A percentile compares a stretch with the other conserved stretches of the same genome.
Conservation (phyloP, 768 basidiomycete species). For the Hypholoma fasciculare region DNA sequence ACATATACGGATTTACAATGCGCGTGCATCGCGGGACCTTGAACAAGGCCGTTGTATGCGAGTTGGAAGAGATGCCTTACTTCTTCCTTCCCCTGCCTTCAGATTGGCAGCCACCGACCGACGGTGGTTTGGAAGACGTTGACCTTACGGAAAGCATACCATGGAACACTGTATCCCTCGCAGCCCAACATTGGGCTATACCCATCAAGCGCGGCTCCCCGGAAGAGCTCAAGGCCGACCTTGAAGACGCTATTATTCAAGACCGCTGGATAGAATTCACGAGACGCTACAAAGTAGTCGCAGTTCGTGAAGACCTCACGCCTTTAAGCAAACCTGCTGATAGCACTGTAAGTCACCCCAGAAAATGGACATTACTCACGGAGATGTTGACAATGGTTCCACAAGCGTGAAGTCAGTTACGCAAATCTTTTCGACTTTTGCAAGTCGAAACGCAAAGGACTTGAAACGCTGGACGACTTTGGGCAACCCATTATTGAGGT, state of each 20-base stretch:
- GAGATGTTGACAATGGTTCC: conserved; percentile 4
- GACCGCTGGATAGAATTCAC: conserved; percentile 80
- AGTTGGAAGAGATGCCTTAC: conserved; percentile 55
- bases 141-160: conserved; percentile 48
- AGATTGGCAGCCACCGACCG: conserved; percentile 33
- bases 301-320: conserved; percentile 63
- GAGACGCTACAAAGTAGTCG: conserved; percentile 59
- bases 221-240: conserved; percentile 40
- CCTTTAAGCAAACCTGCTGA: conserved; percentile 72
- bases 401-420: conserved; percentile 62
- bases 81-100: conserved; percentile 63
- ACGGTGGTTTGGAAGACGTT: conserved; percentile 27
- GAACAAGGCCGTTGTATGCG: conserved; percentile 69
- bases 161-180: conserved; percentile 62
- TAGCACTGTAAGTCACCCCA: conserved; percentile 51
- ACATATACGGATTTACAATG: conserved; percentile 62
- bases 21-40: conserved; percentile 59
- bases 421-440: conserved; percentile 67
- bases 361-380: not conserved
- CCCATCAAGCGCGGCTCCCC: conserved; percentile 41
- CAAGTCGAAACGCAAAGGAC: conserved; percentile 58
- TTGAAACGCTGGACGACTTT: conserved; percentile 59
- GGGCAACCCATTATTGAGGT: conserved; percentile 77
- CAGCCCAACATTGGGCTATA: conserved; percentile 50
- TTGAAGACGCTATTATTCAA: conserved; percentile 70